These are phyloP conservation scores for Debaryomyces maramus DNA, from an alignment of 805 yeast species.

Conservation along the genomic window DNA sequence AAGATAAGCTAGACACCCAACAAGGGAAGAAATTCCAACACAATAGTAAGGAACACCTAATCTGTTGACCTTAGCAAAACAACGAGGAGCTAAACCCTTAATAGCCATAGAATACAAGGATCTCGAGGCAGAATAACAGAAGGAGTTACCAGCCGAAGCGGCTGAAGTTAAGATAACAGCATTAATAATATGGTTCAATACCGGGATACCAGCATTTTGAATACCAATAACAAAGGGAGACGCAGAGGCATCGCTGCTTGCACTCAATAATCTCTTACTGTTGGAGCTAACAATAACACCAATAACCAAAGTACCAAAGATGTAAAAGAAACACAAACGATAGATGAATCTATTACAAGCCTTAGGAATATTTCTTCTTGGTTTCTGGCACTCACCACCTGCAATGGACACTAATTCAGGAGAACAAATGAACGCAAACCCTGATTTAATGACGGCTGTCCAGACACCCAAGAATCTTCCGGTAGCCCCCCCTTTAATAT, in stretches of 20 bases:
- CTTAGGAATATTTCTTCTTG: conserved; percentile 46
- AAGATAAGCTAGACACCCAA: conserved; percentile 52
- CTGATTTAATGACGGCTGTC: conserved; percentile 63
- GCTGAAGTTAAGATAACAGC: conserved; percentile 64
- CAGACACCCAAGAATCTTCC: conserved; percentile 66
- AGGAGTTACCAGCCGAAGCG: conserved; percentile 45
- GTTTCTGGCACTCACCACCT: conserved; percentile 43
- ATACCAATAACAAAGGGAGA: conserved; percentile 69
- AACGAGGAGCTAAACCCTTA: conserved; percentile 39
- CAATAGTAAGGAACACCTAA: conserved; percentile 45
- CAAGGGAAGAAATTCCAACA: conserved; percentile 30
- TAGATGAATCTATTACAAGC: conserved; percentile 61
- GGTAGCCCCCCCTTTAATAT: conserved; percentile 50
- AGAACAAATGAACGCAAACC: conserved; percentile 61
- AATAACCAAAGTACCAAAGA: conserved; percentile 40
- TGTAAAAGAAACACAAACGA: conserved; percentile 44
- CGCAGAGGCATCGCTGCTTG: conserved; percentile 49
- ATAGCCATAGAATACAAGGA: conserved; percentile 40
- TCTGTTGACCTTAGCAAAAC: conserved; percentile 36
- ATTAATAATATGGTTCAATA: conserved; percentile 60
- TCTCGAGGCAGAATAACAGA: conserved; percentile 44
- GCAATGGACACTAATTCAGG: conserved; percentile 76
- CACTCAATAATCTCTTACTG: conserved; percentile 22
- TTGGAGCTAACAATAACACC: conserved; percentile 37
- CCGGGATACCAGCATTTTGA: conserved; percentile 58